A percentile compares a stretch with the other conserved stretches of the same genome.
Evolutionary conservation across 2,329 filamentous ascomycete species (phyloP).

Genomic region (Fusarium newnesense): DNA sequence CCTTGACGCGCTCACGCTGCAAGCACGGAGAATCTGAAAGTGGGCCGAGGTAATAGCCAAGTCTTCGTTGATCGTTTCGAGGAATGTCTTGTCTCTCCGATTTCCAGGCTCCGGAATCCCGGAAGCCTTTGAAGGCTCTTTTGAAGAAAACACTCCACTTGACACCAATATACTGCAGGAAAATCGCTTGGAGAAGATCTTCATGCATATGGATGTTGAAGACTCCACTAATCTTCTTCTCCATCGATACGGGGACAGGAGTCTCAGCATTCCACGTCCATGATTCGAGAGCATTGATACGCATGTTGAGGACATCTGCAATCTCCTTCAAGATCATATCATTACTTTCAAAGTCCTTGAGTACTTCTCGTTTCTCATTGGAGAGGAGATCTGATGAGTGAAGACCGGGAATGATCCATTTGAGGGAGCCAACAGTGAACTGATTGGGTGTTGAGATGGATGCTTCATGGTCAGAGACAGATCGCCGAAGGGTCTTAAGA

Average conservation of each 20-base stretch:
- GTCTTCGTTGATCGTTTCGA: constrained; percentile 42
- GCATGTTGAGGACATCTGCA: constrained; percentile 64
- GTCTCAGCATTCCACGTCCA: constrained; percentile 58
- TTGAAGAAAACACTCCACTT: constrained; percentile 60
- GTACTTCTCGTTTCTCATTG: constrained; percentile 53
- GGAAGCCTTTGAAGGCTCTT: constrained; percentile 46
- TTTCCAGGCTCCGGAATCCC: constrained; percentile 51
- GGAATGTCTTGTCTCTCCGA: constrained; percentile 45
- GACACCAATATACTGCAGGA: constrained; percentile 61
- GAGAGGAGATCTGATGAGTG: constrained; percentile 57
- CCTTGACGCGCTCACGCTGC: constrained; percentile 44
- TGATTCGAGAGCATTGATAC: constrained; percentile 54
- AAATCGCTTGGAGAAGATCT: constrained; percentile 61
- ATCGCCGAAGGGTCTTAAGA: constrained; percentile 41
- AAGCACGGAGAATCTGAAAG: constrained; percentile 32
- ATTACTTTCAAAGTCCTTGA: constrained; percentile 57
- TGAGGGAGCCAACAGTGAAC: constrained; percentile 50
- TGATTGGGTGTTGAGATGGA: constrained; percentile 45
- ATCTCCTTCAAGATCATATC: constrained; percentile 58
- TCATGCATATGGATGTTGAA: constrained; percentile 64
- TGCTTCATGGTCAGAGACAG: constrained; percentile 48
- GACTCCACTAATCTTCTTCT: constrained; percentile 59
- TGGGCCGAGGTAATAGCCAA: constrained; percentile 52
- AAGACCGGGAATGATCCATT: constrained; percentile 55
- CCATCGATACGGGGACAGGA: constrained; percentile 54